A percentile compares a stretch with the other conserved stretches of the same genome.
These are phyloP conservation scores for Coemansia guatemalensis DNA, from an alignment of 192 early-diverging fungal genomes.

Conservation along the genomic window DNA sequence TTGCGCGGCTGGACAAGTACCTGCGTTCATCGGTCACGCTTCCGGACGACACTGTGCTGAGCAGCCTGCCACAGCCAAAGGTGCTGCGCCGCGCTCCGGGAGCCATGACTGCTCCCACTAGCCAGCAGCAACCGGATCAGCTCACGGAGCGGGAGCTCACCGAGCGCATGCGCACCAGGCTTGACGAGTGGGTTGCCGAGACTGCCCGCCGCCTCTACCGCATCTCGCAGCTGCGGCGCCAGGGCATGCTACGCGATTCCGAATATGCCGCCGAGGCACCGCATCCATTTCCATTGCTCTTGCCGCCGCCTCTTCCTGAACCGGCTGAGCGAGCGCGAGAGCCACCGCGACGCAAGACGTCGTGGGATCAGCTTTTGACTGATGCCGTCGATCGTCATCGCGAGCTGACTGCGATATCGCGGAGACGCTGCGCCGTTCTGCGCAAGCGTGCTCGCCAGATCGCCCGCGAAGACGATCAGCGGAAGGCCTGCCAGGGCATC, in stretches of 20 bases:
- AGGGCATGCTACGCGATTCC: constrained; percentile 40
- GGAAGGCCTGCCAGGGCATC: constrained; percentile 27
- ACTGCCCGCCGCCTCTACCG: constrained; percentile 30
- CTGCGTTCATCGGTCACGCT: constrained; percentile 32
- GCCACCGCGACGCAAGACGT: constrained; percentile 14
- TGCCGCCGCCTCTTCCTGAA: constrained; percentile 29
- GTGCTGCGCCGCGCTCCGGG: constrained; percentile 10
- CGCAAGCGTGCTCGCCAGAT: constrained; percentile 31
- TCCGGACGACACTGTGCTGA: constrained; percentile 32
- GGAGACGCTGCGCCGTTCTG: constrained; percentile 14
- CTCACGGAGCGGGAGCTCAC: not conserved
- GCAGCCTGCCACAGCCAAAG: constrained; percentile 14
- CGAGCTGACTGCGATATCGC: constrained; percentile 8
- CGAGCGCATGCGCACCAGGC: constrained; percentile 9
- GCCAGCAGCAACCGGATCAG: not conserved
- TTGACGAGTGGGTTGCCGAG: constrained; percentile 21
- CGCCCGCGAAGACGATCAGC: constrained; percentile 21
- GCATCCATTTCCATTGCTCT: not conserved
- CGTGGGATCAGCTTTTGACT: constrained; percentile 32
- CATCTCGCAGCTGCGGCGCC: constrained; percentile 38
- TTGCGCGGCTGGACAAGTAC: constrained; percentile 17
- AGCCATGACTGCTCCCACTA: constrained; percentile 19
- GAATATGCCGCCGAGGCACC: not conserved
- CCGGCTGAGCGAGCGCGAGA: constrained; percentile 19
- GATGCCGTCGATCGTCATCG: constrained; percentile 31